Evolutionary conservation across 192 early-diverging fungal species (phyloP).

Genomic region (Diversispora eburnea): DNA sequence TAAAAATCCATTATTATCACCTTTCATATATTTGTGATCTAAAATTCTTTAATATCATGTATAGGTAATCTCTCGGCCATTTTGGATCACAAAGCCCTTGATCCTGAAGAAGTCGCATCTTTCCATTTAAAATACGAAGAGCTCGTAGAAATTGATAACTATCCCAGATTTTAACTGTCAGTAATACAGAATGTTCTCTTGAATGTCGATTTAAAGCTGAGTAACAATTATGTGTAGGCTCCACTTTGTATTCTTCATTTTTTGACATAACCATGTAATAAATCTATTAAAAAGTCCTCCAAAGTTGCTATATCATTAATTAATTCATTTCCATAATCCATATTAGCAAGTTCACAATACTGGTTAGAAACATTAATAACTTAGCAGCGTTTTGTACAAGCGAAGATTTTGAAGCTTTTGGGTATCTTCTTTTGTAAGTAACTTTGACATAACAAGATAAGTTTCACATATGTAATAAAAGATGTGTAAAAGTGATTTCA

Average conservation of each 20-base stretch:
- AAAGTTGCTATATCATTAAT: too few species aligned
- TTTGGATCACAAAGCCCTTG: neutral
- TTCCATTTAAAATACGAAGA: neutral
- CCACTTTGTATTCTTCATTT: neutral
- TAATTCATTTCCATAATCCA: too few species aligned
- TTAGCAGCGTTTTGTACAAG: too few species aligned
- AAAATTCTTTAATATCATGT: neutral
- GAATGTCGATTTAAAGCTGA: neutral
- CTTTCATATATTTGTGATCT: neutral
- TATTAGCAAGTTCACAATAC: too few species aligned
- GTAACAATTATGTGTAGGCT: neutral
- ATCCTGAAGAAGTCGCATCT: neutral
- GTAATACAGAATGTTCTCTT: neutral
- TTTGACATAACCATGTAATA: neutral
- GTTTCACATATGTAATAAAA: too few species aligned
- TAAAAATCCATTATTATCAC: neutral
- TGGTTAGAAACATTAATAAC: too few species aligned
- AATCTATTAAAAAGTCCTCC: too few species aligned
- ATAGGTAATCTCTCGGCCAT: neutral
- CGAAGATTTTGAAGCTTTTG: too few species aligned
- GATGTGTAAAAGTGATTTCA: too few species aligned
- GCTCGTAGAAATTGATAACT: neutral
- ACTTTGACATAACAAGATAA: too few species aligned
- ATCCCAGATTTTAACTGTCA: neutral
- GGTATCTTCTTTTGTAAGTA: too few species aligned